A percentile compares a stretch with the other conserved stretches of the same genome.
Conservation (phyloP, 2,329 filamentous ascomycete genomes). For the Aureobasidium sp. region DNA sequence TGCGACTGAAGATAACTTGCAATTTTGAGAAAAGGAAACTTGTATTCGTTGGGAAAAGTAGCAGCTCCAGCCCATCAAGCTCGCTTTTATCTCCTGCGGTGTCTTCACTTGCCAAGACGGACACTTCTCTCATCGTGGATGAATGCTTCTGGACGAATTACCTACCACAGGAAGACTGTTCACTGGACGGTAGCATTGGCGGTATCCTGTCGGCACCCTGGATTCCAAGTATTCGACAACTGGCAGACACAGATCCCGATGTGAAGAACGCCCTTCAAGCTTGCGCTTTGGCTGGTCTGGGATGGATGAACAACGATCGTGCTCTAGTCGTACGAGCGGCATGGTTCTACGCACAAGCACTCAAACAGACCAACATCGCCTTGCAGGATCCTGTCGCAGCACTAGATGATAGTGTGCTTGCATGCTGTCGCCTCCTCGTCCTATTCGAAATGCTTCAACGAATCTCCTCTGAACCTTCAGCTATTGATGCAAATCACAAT, state of each 20-base stretch:
- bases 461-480: background rate
- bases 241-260: background rate
- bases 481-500: background rate
- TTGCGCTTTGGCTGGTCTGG: constrained; percentile 4
- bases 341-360: constrained; percentile 2
- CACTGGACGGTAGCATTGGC: background rate
- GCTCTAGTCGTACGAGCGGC: background rate
- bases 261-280: constrained; percentile 4
- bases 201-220: background rate
- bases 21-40: background rate
- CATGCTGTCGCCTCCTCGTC: background rate
- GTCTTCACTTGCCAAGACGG: background rate
- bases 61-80: background rate
- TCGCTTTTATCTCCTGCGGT: background rate
- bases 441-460: constrained; percentile 9
- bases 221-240: background rate
- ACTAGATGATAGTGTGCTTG: background rate
- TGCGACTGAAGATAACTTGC: background rate
- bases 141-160: constrained; percentile 12
- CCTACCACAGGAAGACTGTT: background rate
- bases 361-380: constrained; percentile 1
- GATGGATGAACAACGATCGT: constrained; percentile 3
- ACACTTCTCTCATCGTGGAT: background rate
- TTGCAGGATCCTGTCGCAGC: background rate
- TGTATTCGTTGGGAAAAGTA: background rate